Percentiles rank a stretch among this genome's conserved stretches.
Conservation (phyloP, 768 basidiomycete genomes). For the Lentinula edodes region DNA sequence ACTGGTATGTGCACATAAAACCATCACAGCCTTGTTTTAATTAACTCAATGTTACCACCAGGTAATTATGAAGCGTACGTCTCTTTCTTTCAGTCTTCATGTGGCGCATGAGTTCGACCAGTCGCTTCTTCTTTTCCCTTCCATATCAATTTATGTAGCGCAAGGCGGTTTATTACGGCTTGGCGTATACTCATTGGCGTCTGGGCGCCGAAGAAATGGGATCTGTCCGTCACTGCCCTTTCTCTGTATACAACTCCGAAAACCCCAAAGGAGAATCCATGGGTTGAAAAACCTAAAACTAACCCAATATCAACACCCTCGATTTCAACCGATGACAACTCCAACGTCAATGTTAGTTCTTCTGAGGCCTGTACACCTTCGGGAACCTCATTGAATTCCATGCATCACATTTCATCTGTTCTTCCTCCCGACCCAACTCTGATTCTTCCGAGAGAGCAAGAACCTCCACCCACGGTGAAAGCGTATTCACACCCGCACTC, state of each 20-base stretch:
- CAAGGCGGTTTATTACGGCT: conserved; percentile 84
- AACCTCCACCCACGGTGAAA: conserved; percentile 30
- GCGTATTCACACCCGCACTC: conserved; percentile 14
- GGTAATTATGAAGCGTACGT: conserved; percentile 77
- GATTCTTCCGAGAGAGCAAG: conserved; percentile 21
- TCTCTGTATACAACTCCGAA: conserved; percentile 65
- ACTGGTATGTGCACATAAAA: conserved; percentile 54
- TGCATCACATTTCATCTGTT: conserved; percentile 11
- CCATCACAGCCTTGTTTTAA: conserved; percentile 3
- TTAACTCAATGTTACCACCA: conserved; percentile 19
- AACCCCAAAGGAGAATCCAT: conserved; percentile 58
- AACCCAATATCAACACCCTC: conserved; percentile 13
- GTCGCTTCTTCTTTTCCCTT: neutral
- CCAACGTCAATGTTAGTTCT: neutral
- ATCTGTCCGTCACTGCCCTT: conserved; percentile 70
- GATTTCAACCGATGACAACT: conserved; percentile 11
- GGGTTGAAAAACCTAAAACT: conserved; percentile 50
- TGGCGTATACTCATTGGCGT: conserved; percentile 96
- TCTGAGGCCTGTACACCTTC: conserved; percentile 6
- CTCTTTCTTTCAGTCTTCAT: conserved; percentile 7
- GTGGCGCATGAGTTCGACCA: conserved; percentile 7
- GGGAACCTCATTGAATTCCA: conserved; percentile 10
- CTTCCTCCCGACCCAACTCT: conserved; percentile 16
- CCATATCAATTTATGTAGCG: conserved; percentile 36
- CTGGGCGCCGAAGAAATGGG: conserved; percentile 84